These are phyloP conservation scores for Russula lepida DNA, from an alignment of 768 basidiomycete genomes.

Conservation along the genomic window DNA sequence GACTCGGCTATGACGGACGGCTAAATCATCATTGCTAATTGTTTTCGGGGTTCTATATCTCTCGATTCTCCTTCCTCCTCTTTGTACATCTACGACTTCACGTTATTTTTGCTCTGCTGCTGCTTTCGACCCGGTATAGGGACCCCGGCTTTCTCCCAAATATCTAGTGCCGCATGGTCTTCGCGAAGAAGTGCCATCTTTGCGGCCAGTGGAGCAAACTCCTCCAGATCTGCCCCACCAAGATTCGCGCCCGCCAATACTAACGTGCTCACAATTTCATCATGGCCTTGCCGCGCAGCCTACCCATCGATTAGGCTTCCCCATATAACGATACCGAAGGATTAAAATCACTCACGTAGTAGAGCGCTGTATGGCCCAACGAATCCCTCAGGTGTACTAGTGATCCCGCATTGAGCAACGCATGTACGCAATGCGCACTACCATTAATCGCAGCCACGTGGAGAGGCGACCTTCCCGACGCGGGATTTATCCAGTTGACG, in stretches of 20 bases:
- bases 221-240: slow-evolving; percentile 53
- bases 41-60: background rate
- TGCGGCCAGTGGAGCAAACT: slow-evolving; percentile 44
- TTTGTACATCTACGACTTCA: slow-evolving; percentile 12
- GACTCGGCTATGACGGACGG: slow-evolving; percentile 27
- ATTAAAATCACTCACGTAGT: slow-evolving; percentile 48
- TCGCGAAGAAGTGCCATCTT: slow-evolving; percentile 32
- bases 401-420: slow-evolving; percentile 64
- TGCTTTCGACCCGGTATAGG: slow-evolving; percentile 6
- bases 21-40: slow-evolving; percentile 9
- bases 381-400: slow-evolving; percentile 74
- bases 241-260: slow-evolving; percentile 68
- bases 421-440: slow-evolving; percentile 32
- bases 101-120: slow-evolving; percentile 6
- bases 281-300: slow-evolving; percentile 70
- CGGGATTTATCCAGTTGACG: slow-evolving; percentile 61
- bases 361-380: slow-evolving; percentile 76
- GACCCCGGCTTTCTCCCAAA: slow-evolving; percentile 52
- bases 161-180: slow-evolving; percentile 37
- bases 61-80: background rate
- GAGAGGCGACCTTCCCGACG: slow-evolving; percentile 66
- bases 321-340: background rate
- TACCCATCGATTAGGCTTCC: slow-evolving; percentile 24
- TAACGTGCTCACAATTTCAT: slow-evolving; percentile 51
- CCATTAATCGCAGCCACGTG: slow-evolving; percentile 75